Evolutionary conservation across 805 yeast species (phyloP).

Genomic region (Saturnispora saitoi): DNA sequence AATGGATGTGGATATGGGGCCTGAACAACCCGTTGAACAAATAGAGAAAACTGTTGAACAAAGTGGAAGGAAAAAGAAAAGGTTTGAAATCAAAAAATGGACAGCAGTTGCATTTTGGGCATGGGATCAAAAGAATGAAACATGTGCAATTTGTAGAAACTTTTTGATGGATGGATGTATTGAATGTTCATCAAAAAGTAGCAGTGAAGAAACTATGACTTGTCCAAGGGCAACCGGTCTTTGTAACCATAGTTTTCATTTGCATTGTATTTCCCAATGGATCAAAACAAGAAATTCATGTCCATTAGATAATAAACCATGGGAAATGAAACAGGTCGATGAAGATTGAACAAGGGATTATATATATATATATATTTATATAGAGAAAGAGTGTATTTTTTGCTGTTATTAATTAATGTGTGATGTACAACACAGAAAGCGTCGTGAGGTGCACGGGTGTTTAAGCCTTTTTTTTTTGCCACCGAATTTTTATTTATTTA

Average conservation of each 20-base stretch:
- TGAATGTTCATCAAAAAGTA: slow-evolving; percentile 69
- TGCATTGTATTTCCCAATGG: slow-evolving; percentile 96
- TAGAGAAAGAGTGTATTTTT: neutral
- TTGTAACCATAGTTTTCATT: slow-evolving; percentile 97
- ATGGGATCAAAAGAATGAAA: slow-evolving; percentile 74
- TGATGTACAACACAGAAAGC: neutral
- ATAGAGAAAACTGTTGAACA: neutral
- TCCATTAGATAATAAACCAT: slow-evolving; percentile 90
- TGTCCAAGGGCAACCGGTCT: slow-evolving; percentile 97
- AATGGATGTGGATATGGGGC: slow-evolving; percentile 15
- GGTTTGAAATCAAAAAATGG: slow-evolving; percentile 95
- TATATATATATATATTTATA: neutral
- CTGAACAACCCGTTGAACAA: neutral
- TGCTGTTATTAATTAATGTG: no score
- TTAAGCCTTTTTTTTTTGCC: neutral
- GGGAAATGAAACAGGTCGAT: slow-evolving; percentile 39
- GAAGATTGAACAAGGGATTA: slow-evolving; percentile 12
- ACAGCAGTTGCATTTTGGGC: slow-evolving; percentile 99
- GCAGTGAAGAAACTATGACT: slow-evolving; percentile 22
- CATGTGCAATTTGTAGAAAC: slow-evolving; percentile 96
- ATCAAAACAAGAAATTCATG: slow-evolving; percentile 90
- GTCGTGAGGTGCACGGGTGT: neutral
- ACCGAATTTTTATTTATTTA: neutral
- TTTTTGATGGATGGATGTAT: slow-evolving; percentile 98
- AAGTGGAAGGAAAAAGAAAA: slow-evolving; percentile 39